These are phyloP conservation scores for Fomitopsis schrenkii DNA, from an alignment of 1,284 basidiomycete genomes.

Conservation along the genomic window DNA sequence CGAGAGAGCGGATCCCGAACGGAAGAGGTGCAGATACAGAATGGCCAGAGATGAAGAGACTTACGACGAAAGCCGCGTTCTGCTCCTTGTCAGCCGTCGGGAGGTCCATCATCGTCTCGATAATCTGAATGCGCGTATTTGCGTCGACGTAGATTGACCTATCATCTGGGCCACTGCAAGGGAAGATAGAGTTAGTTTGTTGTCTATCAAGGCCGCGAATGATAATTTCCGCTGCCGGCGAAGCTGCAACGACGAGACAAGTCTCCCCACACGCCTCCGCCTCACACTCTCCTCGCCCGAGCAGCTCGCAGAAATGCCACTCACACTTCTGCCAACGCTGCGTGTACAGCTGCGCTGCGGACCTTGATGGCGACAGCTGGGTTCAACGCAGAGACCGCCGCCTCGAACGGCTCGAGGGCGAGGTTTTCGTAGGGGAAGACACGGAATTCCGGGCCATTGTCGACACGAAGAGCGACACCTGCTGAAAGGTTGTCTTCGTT, in stretches of 20 bases:
- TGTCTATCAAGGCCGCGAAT: not conserved
- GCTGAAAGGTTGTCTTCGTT: slow-evolving; percentile 47
- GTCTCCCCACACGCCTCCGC: not conserved
- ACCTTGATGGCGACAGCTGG: slow-evolving; percentile 81
- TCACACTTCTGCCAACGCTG: slow-evolving; percentile 70
- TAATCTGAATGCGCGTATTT: slow-evolving; percentile 68
- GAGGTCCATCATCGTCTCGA: slow-evolving; percentile 65
- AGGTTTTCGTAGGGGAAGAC: slow-evolving; percentile 73
- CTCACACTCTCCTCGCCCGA: not conserved
- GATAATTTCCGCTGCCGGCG: not conserved
- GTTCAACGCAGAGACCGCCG: slow-evolving; percentile 70
- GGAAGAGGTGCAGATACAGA: not conserved
- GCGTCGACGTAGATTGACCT: slow-evolving; percentile 61
- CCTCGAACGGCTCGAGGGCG: slow-evolving; percentile 65
- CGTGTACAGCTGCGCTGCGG: slow-evolving; percentile 74
- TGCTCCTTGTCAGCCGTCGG: slow-evolving; percentile 80
- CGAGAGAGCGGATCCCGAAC: not conserved
- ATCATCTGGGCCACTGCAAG: slow-evolving; percentile 43
- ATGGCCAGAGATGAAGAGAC: slow-evolving; percentile 22
- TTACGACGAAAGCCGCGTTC: slow-evolving; percentile 77
- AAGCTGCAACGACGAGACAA: not conserved
- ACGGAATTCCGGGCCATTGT: slow-evolving; percentile 49
- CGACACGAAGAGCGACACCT: slow-evolving; percentile 62
- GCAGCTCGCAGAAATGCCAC: slow-evolving; percentile 23
- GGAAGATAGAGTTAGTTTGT: not conserved